phyloP scores from a whole-genome alignment of 2,329 filamentous ascomycete genomes.

The Tolypocladium amazonense region DNA sequence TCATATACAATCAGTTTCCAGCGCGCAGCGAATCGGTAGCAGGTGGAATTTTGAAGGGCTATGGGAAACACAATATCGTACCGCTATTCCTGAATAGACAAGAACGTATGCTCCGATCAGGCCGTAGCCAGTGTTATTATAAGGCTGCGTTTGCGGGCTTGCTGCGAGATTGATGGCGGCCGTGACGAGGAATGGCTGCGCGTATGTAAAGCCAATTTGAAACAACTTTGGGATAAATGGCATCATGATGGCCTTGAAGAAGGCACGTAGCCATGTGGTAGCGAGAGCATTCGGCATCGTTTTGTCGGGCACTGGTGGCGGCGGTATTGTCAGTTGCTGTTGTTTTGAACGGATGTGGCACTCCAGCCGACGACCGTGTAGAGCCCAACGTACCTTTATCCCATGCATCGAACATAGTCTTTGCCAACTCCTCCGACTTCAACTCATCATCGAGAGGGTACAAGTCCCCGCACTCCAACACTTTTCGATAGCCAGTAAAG shows the following conservation, averaged over 20 bases:
- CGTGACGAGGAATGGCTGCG: conserved; percentile 15
- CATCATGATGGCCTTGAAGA: conserved; percentile 4
- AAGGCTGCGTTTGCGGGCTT: conserved; percentile 7
- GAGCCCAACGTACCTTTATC: conserved; percentile 5
- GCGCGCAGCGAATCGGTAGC: background rate
- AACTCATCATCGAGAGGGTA: conserved; percentile 12
- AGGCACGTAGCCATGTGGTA: conserved; percentile 3
- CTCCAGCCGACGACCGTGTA: background rate
- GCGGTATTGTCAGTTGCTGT: background rate
- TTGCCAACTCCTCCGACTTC: conserved; percentile 6
- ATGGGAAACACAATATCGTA: background rate
- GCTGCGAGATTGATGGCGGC: conserved; percentile 9
- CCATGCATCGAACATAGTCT: conserved; percentile 9
- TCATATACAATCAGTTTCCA: background rate
- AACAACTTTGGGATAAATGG: conserved; percentile 9
- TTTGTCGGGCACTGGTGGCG: conserved; percentile 9
- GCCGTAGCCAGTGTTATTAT: conserved; percentile 13
- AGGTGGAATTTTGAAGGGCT: background rate
- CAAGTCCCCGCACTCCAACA: conserved; percentile 26
- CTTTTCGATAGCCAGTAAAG: conserved; percentile 11
- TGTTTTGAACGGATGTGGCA: background rate
- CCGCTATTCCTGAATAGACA: conserved; percentile 14
- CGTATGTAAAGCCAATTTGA: conserved; percentile 14
- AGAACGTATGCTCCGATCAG: conserved; percentile 16
- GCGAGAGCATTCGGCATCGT: conserved; percentile 5